Evolutionary conservation across 805 yeast species (phyloP), one percentile per base, ranked within the genome.

Genomic region (Metschnikowia gruessii): DNA sequence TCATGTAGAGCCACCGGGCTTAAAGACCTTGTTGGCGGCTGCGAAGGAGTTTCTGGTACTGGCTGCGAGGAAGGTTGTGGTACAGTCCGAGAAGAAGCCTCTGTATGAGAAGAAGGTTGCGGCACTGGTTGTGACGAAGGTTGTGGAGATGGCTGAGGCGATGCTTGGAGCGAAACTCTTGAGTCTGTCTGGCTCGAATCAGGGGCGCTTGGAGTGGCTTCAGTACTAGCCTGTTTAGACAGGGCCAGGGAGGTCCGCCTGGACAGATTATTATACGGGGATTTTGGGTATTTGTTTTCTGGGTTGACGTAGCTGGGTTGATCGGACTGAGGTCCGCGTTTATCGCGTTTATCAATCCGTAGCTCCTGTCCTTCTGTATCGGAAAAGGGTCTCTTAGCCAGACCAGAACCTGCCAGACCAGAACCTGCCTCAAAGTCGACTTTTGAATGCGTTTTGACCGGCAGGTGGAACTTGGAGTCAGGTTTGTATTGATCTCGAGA

Each of bases 381-480:
- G 2, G 19, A 17, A 11, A 15, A 17, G 3, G 22, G 13, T 17
- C 13, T 16, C 22, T 28, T 37, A 9, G 15, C 33, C n/a, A 10
- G 21, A 15, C 29, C 37, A 10, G 29, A 37, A 21, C 28, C 29
- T 5, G 43, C 43, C 19, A 10, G 21, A 15, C 29, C 37, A 10
- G 29, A 37, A 21, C 28, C 29, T 5, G 43, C 43, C 19, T 40
- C 43, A n/a, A 22, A 32, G 33, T 22, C 43, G 11, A 26, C 22
- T 21, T 40, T 40, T 15, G 22, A 5, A 12, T 40, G 37, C 11
- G 31, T 21, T 24, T 21, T 31, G 17, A 22, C n/a, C 15, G 22
- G 18, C 10, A 5, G 17, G 6, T n/a, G 15, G 21, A 3, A 15
- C 26, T 16, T 21, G 18, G 15, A 13, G 9, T 37, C 46, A 9